Evolutionary conservation across 2,329 filamentous ascomycete genomes (phyloP).

Genomic region (Cercospora zeina): DNA sequence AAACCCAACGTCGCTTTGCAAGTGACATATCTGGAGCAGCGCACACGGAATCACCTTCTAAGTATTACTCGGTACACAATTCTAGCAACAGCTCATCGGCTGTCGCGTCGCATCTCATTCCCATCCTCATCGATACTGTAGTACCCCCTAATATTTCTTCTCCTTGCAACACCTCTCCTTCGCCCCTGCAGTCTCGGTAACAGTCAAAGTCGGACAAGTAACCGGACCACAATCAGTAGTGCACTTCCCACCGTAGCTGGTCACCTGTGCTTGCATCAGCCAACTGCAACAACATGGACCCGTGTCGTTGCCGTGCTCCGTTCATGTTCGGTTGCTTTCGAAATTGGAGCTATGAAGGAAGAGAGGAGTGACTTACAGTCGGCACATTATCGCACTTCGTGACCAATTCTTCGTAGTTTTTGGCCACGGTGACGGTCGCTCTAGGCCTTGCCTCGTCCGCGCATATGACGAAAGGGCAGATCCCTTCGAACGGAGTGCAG

Average conservation of each 20-base stretch:
- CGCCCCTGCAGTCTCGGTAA: constrained; percentile 8
- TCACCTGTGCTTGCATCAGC: neutral
- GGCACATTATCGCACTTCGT: constrained; percentile 13
- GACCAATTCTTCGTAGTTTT: constrained; percentile 11
- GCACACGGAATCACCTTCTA: neutral
- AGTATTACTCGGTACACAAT: neutral
- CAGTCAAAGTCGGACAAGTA: constrained; percentile 23
- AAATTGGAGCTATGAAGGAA: neutral
- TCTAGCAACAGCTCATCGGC: neutral
- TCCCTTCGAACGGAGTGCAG: constrained; percentile 17
- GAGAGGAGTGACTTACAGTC: constrained; percentile 7
- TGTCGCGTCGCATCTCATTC: neutral
- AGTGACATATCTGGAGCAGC: neutral
- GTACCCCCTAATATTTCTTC: neutral
- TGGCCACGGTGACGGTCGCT: constrained; percentile 17
- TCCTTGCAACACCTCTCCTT: constrained; percentile 17
- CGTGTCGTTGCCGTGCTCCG: neutral
- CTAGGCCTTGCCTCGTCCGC: constrained; percentile 9
- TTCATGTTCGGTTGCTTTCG: neutral
- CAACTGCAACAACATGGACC: neutral
- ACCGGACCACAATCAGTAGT: constrained; percentile 21
- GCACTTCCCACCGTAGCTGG: constrained; percentile 14
- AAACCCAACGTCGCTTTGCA: neutral
- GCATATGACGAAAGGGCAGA: constrained; percentile 20
- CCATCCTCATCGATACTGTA: neutral